Conservation (phyloP, 2,329 filamentous ascomycete genomes). For the Colletotrichum trifolii region DNA sequence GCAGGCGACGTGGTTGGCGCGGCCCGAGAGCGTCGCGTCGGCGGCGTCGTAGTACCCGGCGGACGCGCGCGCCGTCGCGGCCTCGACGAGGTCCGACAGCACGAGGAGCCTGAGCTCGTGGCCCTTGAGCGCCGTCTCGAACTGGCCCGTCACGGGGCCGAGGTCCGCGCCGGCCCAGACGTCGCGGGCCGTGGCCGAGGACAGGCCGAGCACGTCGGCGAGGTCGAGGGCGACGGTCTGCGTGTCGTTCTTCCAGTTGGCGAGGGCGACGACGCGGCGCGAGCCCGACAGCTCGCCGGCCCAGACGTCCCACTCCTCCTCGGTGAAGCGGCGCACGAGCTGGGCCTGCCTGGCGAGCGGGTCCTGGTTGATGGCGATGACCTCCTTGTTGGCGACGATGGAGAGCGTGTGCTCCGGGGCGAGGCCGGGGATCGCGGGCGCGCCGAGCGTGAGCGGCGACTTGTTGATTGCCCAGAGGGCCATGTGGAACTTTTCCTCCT, state of each 20-base stretch:
- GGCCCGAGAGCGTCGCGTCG: conserved; percentile 45
- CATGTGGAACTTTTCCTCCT: conserved; percentile 65
- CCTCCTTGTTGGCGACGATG: conserved; percentile 61
- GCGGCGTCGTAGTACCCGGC: conserved; percentile 56
- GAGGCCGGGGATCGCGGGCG: conserved; percentile 50
- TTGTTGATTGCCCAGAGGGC: conserved; percentile 64
- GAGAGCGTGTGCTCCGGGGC: conserved; percentile 53
- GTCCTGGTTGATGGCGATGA: conserved; percentile 70
- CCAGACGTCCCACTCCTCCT: conserved; percentile 63
- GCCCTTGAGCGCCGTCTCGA: conserved; percentile 46
- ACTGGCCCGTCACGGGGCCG: conserved; percentile 45
- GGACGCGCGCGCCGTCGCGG: conserved; percentile 35
- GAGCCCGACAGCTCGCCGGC: conserved; percentile 57
- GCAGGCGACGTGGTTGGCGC: conserved; percentile 49
- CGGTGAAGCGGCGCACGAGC: conserved; percentile 59
- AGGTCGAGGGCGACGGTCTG: conserved; percentile 56
- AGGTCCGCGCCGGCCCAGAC: conserved; percentile 51
- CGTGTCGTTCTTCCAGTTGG: conserved; percentile 61
- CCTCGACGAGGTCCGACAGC: conserved; percentile 46
- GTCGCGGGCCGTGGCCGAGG: conserved; percentile 51
- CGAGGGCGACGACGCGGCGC: conserved; percentile 56
- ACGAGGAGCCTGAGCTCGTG: conserved; percentile 55
- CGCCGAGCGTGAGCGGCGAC: conserved; percentile 61
- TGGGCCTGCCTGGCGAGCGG: conserved; percentile 60
- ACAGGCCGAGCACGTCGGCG: conserved; percentile 49